Evolutionary conservation across 371 early-diverging fungal genomes (phyloP).

Genomic region (Rhizopus delemar): DNA sequence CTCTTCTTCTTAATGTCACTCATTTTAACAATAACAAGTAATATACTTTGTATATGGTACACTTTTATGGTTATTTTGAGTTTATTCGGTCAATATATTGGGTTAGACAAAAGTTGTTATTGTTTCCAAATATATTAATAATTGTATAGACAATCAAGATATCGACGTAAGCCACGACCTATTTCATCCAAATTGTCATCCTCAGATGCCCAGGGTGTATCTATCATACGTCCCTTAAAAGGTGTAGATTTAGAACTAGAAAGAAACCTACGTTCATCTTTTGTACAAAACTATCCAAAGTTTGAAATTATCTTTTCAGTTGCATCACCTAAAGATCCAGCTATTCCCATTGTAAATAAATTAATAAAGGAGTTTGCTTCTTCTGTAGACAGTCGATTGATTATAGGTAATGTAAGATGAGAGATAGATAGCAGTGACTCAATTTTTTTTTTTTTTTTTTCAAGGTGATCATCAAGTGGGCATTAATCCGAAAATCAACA

Average conservation of each 20-base stretch:
- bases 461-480: conserved; percentile 72
- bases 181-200: conserved; percentile 45
- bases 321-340: conserved; percentile 76
- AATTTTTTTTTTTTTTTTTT: conserved; percentile 9
- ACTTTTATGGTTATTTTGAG: conserved; percentile 44
- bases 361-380: conserved; percentile 70
- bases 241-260: conserved; percentile 83
- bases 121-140: neutral
- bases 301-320: conserved; percentile 88
- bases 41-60: conserved; percentile 36
- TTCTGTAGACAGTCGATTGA: conserved; percentile 70
- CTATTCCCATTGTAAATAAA: conserved; percentile 67
- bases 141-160: conserved; percentile 51
- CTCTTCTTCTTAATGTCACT: conserved; percentile 1
- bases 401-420: conserved; percentile 62
- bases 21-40: neutral
- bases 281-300: conserved; percentile 79
- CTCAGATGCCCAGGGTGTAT: conserved; percentile 64
- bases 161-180: conserved; percentile 46
- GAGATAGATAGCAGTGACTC: conserved; percentile 4
- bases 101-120: conserved; percentile 28
- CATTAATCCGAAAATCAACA: conserved; percentile 95
- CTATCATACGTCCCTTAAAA: conserved; percentile 90
- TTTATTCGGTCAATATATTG: conserved; percentile 46
- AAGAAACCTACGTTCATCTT: conserved; percentile 79